Evolutionary conservation across 306 rosid genomes (phyloP), one percentile per base, ranked within the genome.

Genomic region (Cicer bijugum): DNA sequence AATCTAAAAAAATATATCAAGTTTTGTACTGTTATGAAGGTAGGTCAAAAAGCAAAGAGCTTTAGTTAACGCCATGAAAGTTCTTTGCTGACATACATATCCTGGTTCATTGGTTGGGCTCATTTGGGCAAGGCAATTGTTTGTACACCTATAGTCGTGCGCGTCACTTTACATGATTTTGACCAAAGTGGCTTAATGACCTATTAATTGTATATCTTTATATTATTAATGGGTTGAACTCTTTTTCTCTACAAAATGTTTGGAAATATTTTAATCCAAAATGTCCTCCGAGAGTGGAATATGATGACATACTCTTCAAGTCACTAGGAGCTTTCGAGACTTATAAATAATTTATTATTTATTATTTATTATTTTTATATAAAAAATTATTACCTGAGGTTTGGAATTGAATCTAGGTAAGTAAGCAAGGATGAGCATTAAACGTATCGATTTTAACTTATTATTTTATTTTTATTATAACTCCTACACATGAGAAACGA

Each of bases 191-290:
- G 45, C 28, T 9, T 6, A 4, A 42, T 44, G 57, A 57, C 68
- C 65, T 55, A 17, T 39, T 4, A 19, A 39, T 4, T 40, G 8
- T 12, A 20, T 43, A 40, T 28, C 35, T 28, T 28, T 28, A 28
- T 28, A 28, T 11, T 60, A 61, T 48, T 38, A 62, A 40, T 62
- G 78, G 70, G 47, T 40, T 51, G 16, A 63, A 64, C 60, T 63
- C 63, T 8, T 9, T 9, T 50, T 20, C 23, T 52, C 15, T 6
- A 38, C 6, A 38, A 47, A 12, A 28, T 62, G 33, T 45, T 59
- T 9, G 62, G 6, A 28, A 74, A 59, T 0, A 28, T 28, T 28
- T 38, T 19, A n/a, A 9, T 5, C 53, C 56, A 11, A 19, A n/a
- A 12, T 53, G 40, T 56, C 53, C 16, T 23, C 50, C 1, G 5